phyloP scores from a whole-genome alignment of 179 eudicot genomes.

The Beta macrorhiza region DNA sequence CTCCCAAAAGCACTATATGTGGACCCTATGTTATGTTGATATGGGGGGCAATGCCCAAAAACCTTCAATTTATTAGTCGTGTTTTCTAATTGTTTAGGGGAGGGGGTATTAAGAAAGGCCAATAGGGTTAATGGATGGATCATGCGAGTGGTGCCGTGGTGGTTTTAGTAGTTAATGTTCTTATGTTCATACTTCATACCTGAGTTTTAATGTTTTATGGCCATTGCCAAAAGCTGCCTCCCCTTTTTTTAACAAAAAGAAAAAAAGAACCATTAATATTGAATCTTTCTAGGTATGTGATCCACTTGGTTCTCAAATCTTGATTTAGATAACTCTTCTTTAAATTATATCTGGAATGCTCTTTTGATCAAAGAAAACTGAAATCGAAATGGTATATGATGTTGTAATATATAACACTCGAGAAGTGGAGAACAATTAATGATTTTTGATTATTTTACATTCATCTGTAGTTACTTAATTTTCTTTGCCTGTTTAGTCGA shows the following conservation, averaged over 20 bases:
- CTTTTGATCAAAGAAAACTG: background rate
- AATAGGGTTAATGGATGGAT: slow-evolving; percentile 1
- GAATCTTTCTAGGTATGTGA: background rate
- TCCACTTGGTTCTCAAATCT: slow-evolving; percentile 4
- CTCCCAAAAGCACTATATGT: slow-evolving; percentile 14
- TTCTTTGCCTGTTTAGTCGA: background rate
- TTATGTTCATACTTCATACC: background rate
- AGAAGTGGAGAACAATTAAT: too few relatives aligned
- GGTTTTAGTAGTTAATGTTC: slow-evolving; percentile 27
- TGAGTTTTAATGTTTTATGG: slow-evolving; percentile 1
- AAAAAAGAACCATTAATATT: background rate
- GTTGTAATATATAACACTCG: too few relatives aligned
- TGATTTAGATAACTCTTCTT: background rate
- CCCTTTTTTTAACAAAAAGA: background rate
- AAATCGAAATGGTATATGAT: too few relatives aligned
- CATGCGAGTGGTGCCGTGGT: slow-evolving; percentile 7
- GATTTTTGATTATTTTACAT: too few relatives aligned
- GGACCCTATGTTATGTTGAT: slow-evolving; percentile 26
- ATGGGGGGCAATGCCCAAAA: slow-evolving; percentile 31
- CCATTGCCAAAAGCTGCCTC: slow-evolving; percentile 17
- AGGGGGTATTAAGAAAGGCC: background rate
- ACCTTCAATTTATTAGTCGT: slow-evolving; percentile 4
- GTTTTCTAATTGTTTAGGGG: slow-evolving; percentile 13
- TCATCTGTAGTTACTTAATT: too few relatives aligned
- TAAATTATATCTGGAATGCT: background rate